Conservation (phyloP, 75 land plant species). For the Gnetum montanum region DNA sequence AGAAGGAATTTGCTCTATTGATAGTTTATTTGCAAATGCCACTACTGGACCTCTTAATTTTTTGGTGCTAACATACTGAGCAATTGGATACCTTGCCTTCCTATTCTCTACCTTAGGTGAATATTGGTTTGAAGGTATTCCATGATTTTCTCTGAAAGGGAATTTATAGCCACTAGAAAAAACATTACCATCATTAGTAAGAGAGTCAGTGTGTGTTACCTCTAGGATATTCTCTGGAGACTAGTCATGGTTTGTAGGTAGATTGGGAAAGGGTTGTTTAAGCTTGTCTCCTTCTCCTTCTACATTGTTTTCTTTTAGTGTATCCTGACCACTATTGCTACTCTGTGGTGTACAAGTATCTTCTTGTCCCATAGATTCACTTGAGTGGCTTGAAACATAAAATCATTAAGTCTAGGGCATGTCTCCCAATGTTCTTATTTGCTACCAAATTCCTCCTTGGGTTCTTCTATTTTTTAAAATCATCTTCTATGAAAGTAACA, state of each 20-base stretch:
- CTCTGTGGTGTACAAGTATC: not conserved
- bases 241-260: not conserved
- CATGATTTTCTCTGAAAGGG: conserved; percentile 9
- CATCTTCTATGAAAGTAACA: not conserved
- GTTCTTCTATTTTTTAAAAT: too few relatives aligned
- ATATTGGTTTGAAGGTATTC: conserved; percentile 6
- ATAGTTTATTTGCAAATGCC: not conserved
- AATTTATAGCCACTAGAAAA: conserved; percentile 9
- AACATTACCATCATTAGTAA: not conserved
- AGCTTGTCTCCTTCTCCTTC: not conserved
- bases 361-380: not conserved
- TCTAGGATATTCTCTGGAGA: not conserved
- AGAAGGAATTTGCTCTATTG: not conserved
- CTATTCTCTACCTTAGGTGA: conserved; percentile 3
- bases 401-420: not conserved
- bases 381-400: not conserved
- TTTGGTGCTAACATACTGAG: conserved; percentile 10
- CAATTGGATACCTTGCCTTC: conserved; percentile 11
- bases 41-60: not conserved
- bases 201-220: not conserved
- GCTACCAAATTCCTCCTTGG: not conserved
- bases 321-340: not conserved
- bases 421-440: not conserved
- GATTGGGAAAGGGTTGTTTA: not conserved
- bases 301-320: not conserved